Evolutionary conservation across 306 rosid species (phyloP).

Genomic region (Phaseolus lunatus): DNA sequence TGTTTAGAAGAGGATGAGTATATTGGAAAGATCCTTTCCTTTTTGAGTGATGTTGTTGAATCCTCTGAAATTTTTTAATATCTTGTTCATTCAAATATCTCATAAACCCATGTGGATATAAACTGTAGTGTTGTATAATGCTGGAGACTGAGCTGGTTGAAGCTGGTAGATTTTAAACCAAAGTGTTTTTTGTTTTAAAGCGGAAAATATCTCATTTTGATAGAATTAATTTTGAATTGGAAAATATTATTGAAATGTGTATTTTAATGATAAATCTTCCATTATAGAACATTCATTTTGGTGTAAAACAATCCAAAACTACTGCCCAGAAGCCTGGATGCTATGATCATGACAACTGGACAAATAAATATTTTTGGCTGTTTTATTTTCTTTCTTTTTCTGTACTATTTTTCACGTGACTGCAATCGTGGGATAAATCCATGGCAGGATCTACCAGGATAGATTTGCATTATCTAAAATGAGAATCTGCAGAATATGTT

Average conservation of each 20-base stretch:
- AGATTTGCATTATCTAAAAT: not conserved
- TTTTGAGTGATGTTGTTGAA: constrained; percentile 32
- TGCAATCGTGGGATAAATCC: constrained; percentile 1
- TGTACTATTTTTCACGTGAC: constrained; percentile 6
- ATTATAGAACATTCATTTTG: not conserved
- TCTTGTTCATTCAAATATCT: constrained; percentile 41
- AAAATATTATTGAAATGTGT: not conserved
- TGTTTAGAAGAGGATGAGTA: constrained; percentile 50
- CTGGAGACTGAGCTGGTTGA: constrained; percentile 18
- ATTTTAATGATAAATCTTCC: not conserved
- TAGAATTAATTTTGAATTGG: not conserved
- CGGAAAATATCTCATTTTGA: not conserved
- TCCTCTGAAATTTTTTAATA: constrained; percentile 32
- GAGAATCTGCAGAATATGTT: not conserved
- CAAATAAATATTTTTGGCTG: constrained; percentile 41
- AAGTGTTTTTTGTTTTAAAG: not conserved
- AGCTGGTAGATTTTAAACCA: constrained; percentile 5
- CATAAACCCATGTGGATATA: constrained; percentile 44
- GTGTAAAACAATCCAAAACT: not conserved
- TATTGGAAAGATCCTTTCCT: constrained; percentile 53
- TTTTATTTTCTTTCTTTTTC: not conserved
- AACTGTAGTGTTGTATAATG: constrained; percentile 34
- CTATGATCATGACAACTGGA: constrained; percentile 39
- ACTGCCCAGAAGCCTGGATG: no score
- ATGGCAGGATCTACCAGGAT: not conserved